Base-by-base conservation (phyloP, 306 rosid species). In the Urtica urens region DNA sequence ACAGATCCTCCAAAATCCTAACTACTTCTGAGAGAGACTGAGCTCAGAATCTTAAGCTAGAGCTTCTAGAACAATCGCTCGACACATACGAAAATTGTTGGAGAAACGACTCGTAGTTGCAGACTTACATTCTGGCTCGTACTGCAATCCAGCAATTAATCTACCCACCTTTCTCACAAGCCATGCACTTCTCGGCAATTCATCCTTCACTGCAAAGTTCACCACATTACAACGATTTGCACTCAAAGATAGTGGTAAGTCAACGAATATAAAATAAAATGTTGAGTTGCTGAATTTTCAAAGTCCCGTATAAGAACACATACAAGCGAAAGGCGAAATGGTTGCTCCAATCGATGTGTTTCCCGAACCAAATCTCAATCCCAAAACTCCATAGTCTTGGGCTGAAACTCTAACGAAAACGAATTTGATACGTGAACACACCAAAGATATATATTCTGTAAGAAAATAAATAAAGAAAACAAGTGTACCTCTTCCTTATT, bases 81-180 rank as follows among this genome's bases (percentile, higher is more conserved):
- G n/a, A n/a, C n/a, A n/a, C n/a, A n/a, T n/a, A 27, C 14, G 11
- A 5, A 17, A 54, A 23, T 4, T 25, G 25, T 21, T 3, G 15
- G 7, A 40, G 41, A 49, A 53, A 4, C 35, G 31, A 46, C 24
- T 31, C 11, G 25, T 29, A n/a, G n/a, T n/a, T n/a, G 39, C 31
- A 62, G 42, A 59, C 95, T 77, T 73, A 85, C 99, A 55, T 21
- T 75, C 83, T 51, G 96, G 94, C 71, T 85, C 99, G 41, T 71
- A 90, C 66, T 79, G 96, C 73, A 92, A 82, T 57, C 94, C 99
- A 13, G 87, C 92, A 46, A 82, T 92, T 57, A 85, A 63, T 71
- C 87, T 82, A 65, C 99, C 94, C 52, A 82, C 71, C 78, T 68
- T 92, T 79, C 92, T 71, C 54, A 92, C 85, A 55, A 92, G 53